A percentile compares a stretch with the other conserved stretches of the same genome.
Evolutionary conservation across 371 early-diverging fungal species (phyloP).

Genomic region (Smittium mucronatum): DNA sequence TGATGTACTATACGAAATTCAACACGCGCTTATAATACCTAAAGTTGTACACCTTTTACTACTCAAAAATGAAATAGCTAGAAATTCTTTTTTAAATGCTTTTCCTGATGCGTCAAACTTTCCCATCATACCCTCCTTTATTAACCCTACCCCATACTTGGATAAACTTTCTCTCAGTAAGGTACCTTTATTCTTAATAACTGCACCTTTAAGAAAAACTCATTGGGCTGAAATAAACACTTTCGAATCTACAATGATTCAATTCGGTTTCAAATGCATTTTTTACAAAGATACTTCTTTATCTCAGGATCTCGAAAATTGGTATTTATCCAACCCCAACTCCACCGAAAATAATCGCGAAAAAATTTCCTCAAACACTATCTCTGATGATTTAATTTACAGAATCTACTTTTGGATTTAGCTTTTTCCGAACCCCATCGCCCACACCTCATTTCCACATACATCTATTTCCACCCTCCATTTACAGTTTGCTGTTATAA

Average conservation of each 20-base stretch:
- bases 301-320: conserved; percentile 5
- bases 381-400: neutral
- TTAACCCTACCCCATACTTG: neutral
- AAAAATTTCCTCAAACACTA: neutral
- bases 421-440: conserved; percentile 1
- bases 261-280: neutral
- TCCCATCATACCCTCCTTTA: no score
- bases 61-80: neutral
- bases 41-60: conserved; percentile 15
- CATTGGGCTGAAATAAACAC: conserved; percentile 18
- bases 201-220: conserved; percentile 16
- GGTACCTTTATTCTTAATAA: conserved; percentile 14
- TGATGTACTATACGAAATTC: conserved; percentile 22
- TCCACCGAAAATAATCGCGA: neutral
- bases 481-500: no score
- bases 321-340: neutral
- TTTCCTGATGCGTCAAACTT: neutral
- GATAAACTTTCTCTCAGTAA: conserved; percentile 5
- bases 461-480: conserved; percentile 9
- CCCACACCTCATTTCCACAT: conserved; percentile 15
- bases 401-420: neutral
- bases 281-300: conserved; percentile 2
- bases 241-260: conserved; percentile 18
- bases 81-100: neutral
- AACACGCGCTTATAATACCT: conserved; percentile 22